Base-by-base conservation (phyloP, 768 basidiomycete species). In the Termitomyces sp. region DNA sequence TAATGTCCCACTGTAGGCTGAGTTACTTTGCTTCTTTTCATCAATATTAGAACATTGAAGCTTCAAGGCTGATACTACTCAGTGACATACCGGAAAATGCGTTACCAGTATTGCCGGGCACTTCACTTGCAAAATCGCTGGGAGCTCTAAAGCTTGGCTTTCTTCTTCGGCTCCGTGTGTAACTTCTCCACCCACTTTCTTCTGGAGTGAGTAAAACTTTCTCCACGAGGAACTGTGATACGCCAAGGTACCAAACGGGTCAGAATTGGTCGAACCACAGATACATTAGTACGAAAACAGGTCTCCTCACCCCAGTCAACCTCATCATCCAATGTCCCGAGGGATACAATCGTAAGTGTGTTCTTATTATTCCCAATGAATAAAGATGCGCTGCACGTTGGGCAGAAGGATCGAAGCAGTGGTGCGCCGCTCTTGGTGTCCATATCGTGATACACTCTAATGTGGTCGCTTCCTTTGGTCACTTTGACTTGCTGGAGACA, bases 271-370 rank as follows among this genome's bases (percentile, higher is more conserved):
- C 9, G 14, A 34, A 14, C 7, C 5, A 17, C 32, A 45, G 25
- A 31, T 29, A 34, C 56, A 47, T 43, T 17, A 50, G n/a, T 54
- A 48, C 10, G 4, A 10, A 5, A 10, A 9, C 42, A 20, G 31
- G 6, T 46, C 25, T n/a, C 66, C 72, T 67, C 63, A 74, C 76
- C 60, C 74, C 73, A 74, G 36, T 70, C 65, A 6, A 69, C 64
- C 11, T 65, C 62, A 31, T 72, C 71, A 32, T 75, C 74, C 59
- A 77, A 36, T 4, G 71, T 73, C 15, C 73, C 76, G n/a, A 67
- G 49, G 1, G 69, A 60, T n/a, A 76, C 66, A 29, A 72, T 67
- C 34, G 55, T 65, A 20, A 69, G 63, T 29, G 63, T 65, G 29
- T 66, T 63, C 17, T 64, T 66, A 0, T 63, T 64, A 0, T 65